Conservation (phyloP, 371 early-diverging fungal genomes). For the Ordospora pajunii region DNA sequence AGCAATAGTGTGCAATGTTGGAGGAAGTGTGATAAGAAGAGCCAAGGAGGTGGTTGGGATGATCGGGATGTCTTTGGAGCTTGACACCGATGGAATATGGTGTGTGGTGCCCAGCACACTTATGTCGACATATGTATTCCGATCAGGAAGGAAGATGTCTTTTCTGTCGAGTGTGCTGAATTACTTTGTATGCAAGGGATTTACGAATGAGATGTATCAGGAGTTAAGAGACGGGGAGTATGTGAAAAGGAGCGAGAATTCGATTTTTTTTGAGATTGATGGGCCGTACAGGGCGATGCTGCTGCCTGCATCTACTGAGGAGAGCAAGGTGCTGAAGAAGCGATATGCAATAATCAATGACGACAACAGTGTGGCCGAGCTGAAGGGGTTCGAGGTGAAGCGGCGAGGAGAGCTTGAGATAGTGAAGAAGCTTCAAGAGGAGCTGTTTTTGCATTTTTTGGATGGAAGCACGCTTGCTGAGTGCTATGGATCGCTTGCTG, state of each 20-base stretch:
- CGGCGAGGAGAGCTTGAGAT: slow-evolving; percentile 94
- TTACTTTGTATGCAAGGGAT: slow-evolving; percentile 82
- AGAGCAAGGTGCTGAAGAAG: slow-evolving; percentile 89
- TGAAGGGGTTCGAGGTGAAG: slow-evolving; percentile 98
- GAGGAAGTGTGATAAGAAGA: slow-evolving; percentile 87
- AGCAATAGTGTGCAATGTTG: slow-evolving; percentile 87
- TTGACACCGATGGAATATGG: slow-evolving; percentile 99
- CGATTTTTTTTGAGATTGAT: slow-evolving; percentile 96
- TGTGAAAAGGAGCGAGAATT: slow-evolving; percentile 72
- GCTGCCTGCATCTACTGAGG: slow-evolving; percentile 85
- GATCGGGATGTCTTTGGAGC: slow-evolving; percentile 84
- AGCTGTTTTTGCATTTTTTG: slow-evolving; percentile 79
- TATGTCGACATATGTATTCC: slow-evolving; percentile 73
- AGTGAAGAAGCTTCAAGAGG: slow-evolving; percentile 90
- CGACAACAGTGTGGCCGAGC: slow-evolving; percentile 84
- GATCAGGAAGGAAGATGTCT: slow-evolving; percentile 66
- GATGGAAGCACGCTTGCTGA: slow-evolving; percentile 73
- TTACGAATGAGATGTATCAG: slow-evolving; percentile 95
- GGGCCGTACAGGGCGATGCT: slow-evolving; percentile 99
- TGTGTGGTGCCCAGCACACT: slow-evolving; percentile 83
- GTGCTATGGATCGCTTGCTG: slow-evolving; percentile 80
- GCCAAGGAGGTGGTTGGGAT: slow-evolving; percentile 81
- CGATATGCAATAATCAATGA: slow-evolving; percentile 92
- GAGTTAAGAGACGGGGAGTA: slow-evolving; percentile 63
- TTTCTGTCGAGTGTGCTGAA: slow-evolving; percentile 94